These are phyloP conservation scores for Prototheca wickerhamii DNA, from an alignment of 163 green algal species.

Conservation along the genomic window DNA sequence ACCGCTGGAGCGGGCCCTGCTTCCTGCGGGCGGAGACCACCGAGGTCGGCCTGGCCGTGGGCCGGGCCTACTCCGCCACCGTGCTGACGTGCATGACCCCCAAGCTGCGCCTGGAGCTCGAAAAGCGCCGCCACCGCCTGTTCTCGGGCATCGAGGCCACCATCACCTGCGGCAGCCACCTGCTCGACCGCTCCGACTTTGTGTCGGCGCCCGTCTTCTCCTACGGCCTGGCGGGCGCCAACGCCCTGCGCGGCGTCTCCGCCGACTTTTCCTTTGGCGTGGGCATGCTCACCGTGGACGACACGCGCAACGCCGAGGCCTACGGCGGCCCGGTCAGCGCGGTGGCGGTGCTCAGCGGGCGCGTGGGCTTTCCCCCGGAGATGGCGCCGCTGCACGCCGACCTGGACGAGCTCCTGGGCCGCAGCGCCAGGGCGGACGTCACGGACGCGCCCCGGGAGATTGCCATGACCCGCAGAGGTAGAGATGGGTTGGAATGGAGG, in stretches of 20 bases:
- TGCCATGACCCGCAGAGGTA: too few relatives aligned
- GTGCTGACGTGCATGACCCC: constrained; percentile 12
- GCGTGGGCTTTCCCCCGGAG: constrained; percentile 3
- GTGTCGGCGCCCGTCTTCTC: neutral
- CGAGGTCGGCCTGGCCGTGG: constrained; percentile 5
- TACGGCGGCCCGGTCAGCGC: constrained; percentile 6
- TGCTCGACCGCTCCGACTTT: constrained; percentile 3
- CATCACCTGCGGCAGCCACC: neutral
- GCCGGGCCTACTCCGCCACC: neutral
- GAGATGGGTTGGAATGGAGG: too few relatives aligned
- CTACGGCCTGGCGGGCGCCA: constrained; percentile 9
- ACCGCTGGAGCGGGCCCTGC: constrained; percentile 9
- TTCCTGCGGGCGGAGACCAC: constrained; percentile 4
- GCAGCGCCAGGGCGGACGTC: too few relatives aligned
- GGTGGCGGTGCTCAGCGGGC: constrained; percentile 5
- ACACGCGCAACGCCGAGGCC: neutral
- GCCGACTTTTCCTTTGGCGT: constrained; percentile 4
- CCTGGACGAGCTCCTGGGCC: too few relatives aligned
- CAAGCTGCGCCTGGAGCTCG: constrained; percentile 2
- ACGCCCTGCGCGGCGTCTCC: neutral
- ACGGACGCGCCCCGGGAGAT: too few relatives aligned
- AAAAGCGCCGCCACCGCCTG: neutral
- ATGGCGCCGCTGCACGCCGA: constrained; percentile 10
- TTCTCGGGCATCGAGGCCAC: constrained; percentile 7
- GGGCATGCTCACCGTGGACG: constrained; percentile 8